phyloP scores from a whole-genome alignment of 208 protist genomes.

The Acanthamoeba castellanii region DNA sequence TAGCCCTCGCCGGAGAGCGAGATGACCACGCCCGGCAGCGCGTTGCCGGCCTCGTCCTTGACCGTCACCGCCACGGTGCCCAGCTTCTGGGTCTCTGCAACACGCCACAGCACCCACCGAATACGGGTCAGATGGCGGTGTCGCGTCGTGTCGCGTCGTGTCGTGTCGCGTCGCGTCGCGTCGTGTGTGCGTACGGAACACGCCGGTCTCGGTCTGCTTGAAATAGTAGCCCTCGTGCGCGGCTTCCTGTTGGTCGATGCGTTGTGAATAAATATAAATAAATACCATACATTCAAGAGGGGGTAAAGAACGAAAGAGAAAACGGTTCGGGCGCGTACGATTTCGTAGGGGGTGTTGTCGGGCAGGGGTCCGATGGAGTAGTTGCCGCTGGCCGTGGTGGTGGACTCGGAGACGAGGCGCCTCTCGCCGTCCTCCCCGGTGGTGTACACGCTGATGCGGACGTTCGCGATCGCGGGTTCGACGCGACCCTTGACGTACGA shows the following conservation, averaged over 20 bases:
- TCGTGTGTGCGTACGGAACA: slow-evolving; percentile 47
- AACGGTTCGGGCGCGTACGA: slow-evolving; percentile 8
- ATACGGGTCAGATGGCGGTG: neutral
- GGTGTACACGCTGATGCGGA: slow-evolving; percentile 33
- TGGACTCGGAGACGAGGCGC: slow-evolving; percentile 29
- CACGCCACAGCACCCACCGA: neutral
- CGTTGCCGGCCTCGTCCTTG: neutral
- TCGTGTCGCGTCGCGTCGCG: neutral
- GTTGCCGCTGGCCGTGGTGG: neutral
- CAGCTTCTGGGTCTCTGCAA: slow-evolving; percentile 57
- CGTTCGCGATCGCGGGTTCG: neutral
- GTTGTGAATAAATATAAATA: neutral
- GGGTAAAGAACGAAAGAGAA: slow-evolving; percentile 19
- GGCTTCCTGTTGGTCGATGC: slow-evolving; percentile 63
- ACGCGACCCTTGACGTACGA: slow-evolving; percentile 56
- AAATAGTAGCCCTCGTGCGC: slow-evolving; percentile 70
- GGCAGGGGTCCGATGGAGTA: slow-evolving; percentile 64
- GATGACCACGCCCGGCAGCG: slow-evolving; percentile 56
- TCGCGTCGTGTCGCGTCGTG: neutral
- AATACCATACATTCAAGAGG: neutral
- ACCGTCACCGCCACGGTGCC: slow-evolving; percentile 53
- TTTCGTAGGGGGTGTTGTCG: slow-evolving; percentile 32
- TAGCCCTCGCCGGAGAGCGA: slow-evolving; percentile 66
- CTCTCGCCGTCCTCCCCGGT: neutral
- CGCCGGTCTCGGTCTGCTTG: slow-evolving; percentile 35